phyloP scores from a whole-genome alignment of 176 grass and related monocot genomes.

The Puya raimondii region DNA sequence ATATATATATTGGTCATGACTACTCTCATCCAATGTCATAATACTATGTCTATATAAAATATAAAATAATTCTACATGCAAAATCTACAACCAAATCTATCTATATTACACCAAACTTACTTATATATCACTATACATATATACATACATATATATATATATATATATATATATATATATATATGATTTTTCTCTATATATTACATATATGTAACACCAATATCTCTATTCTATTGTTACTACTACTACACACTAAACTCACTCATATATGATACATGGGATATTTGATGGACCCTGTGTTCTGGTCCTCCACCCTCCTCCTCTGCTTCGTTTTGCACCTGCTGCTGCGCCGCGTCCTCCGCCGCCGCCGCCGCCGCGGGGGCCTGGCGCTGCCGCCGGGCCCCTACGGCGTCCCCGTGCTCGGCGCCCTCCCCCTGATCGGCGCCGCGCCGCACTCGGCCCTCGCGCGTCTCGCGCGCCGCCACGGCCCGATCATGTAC shows the following conservation, averaged over 20 bases:
- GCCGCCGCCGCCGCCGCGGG: not conserved
- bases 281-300: constrained; percentile 42
- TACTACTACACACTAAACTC: not conserved
- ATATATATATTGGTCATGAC: too few relatives aligned
- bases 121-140: too few relatives aligned
- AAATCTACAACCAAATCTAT: not conserved
- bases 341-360: constrained; percentile 21
- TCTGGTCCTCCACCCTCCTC: constrained; percentile 30
- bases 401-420: constrained; percentile 34
- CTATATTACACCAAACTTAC: not conserved
- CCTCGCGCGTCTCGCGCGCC: constrained; percentile 41
- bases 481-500: constrained; percentile 70
- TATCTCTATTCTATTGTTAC: not conserved
- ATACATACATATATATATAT: too few relatives aligned
- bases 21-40: too few relatives aligned
- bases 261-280: constrained; percentile 6
- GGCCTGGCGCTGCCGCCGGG: constrained; percentile 32
- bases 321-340: constrained; percentile 65
- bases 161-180: not conserved
- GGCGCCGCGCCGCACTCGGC: constrained; percentile 62
- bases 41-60: too few relatives aligned
- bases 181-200: not conserved
- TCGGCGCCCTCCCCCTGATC: constrained; percentile 61
- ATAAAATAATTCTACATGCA: too few relatives aligned
- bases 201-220: not conserved